A percentile compares a stretch with the other conserved stretches of the same genome.
Conservation (phyloP, 108 stramenopile genomes). For the Skeletonema costatum region DNA sequence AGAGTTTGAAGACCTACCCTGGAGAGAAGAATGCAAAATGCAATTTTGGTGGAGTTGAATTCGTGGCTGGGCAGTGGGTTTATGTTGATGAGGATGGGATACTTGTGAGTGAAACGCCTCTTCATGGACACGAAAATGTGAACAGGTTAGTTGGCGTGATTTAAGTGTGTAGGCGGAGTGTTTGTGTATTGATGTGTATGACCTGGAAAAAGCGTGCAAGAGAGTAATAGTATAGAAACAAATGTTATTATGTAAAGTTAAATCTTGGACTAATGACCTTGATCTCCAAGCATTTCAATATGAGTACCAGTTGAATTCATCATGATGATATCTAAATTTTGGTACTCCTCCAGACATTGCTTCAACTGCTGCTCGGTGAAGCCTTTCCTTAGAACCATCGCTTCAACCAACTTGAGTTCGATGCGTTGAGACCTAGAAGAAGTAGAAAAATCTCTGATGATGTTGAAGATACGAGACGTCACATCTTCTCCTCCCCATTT, state of each 20-base stretch:
- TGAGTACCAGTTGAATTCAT: slow-evolving; percentile 72
- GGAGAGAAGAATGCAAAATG: slow-evolving; percentile 44
- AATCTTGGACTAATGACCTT: not conserved
- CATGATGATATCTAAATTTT: slow-evolving; percentile 75
- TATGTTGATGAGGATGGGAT: slow-evolving; percentile 62
- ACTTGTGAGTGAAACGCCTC: slow-evolving; percentile 30
- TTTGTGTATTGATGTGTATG: not conserved
- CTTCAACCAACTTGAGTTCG: slow-evolving; percentile 69
- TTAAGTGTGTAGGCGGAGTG: not conserved
- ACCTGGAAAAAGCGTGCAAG: not conserved
- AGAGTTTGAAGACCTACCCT: slow-evolving; percentile 51
- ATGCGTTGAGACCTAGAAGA: slow-evolving; percentile 48
- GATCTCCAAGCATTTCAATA: slow-evolving; percentile 55
- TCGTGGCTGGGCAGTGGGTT: slow-evolving; percentile 48
- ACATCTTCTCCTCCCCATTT: slow-evolving; percentile 69
- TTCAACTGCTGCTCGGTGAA: slow-evolving; percentile 87
- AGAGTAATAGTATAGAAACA: not conserved
- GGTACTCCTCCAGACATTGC: slow-evolving; percentile 86
- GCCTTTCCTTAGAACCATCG: slow-evolving; percentile 89
- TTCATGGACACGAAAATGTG: slow-evolving; percentile 1
- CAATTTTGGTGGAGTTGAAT: slow-evolving; percentile 59
- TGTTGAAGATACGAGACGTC: slow-evolving; percentile 75
- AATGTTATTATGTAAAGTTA: not conserved
- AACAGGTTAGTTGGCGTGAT: not conserved
- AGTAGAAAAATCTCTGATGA: slow-evolving; percentile 76